Percentiles rank a stretch among this genome's conserved stretches.
phyloP scores from a whole-genome alignment of 768 basidiomycete genomes.

The Leccinum boreale region DNA sequence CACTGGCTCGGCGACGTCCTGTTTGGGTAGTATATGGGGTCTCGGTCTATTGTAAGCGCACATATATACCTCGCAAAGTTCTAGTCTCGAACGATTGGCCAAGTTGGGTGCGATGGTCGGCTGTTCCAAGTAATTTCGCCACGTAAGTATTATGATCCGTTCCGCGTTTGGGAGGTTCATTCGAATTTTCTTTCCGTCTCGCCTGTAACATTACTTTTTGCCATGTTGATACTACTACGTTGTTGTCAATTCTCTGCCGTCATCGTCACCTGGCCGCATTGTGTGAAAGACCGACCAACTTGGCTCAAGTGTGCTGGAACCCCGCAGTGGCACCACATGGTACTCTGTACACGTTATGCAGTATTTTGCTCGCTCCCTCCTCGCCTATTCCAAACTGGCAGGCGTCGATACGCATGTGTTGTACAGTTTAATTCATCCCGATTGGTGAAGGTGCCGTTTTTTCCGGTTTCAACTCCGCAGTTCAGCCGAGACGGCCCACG shows the following conservation, averaged over 20 bases:
- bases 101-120: background rate
- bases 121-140: background rate
- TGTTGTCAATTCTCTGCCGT: background rate
- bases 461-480: too few relatives aligned
- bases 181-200: background rate
- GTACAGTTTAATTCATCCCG: too few relatives aligned
- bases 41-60: background rate
- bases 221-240: background rate
- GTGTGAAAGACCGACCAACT: background rate
- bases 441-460: too few relatives aligned
- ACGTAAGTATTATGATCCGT: background rate
- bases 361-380: background rate
- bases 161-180: background rate
- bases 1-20: background rate
- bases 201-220: background rate
- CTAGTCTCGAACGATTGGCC: background rate
- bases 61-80: background rate
- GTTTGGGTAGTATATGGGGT: background rate
- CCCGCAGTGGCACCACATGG: too few relatives aligned
- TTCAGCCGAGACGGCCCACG: too few relatives aligned
- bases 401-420: too few relatives aligned
- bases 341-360: background rate
- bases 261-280: background rate
- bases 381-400: too few relatives aligned
- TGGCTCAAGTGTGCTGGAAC: background rate